These are phyloP conservation scores for Cercospora canescens DNA, from an alignment of 2,329 filamentous ascomycete species.

Conservation along the genomic window DNA sequence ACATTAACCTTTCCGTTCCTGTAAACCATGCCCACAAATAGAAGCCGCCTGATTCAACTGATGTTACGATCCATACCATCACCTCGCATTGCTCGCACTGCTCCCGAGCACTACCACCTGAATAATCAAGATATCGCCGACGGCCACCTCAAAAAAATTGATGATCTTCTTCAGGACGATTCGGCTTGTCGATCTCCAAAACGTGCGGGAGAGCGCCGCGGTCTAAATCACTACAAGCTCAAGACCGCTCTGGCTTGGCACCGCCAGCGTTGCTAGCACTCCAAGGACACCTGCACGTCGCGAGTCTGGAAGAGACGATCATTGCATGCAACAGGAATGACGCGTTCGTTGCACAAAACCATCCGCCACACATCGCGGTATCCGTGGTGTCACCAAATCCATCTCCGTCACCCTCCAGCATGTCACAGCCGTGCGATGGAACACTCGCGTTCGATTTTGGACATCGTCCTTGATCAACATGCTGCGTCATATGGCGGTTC, in stretches of 20 bases:
- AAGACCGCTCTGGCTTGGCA: neutral
- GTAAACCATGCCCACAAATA: neutral
- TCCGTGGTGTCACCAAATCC: neutral
- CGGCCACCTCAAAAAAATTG: neutral
- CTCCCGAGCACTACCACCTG: neutral
- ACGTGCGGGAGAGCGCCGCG: neutral
- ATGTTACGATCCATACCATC: neutral
- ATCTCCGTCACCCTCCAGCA: neutral
- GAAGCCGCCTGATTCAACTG: neutral
- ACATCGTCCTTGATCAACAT: too few relatives aligned
- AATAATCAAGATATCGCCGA: neutral
- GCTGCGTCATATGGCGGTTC: neutral
- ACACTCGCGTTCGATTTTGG: neutral
- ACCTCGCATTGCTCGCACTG: neutral
- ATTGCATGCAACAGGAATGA: neutral
- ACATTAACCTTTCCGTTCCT: neutral
- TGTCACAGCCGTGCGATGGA: too few relatives aligned
- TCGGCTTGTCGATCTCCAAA: neutral
- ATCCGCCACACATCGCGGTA: neutral
- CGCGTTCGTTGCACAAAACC: neutral
- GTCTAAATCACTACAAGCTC: neutral
- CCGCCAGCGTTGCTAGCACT: neutral
- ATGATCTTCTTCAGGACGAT: neutral
- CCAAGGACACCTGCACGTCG: neutral
- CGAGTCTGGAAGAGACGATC: neutral